These are phyloP conservation scores for Epichloe bromicola DNA, from an alignment of 2,329 filamentous ascomycete species.

Conservation along the genomic window DNA sequence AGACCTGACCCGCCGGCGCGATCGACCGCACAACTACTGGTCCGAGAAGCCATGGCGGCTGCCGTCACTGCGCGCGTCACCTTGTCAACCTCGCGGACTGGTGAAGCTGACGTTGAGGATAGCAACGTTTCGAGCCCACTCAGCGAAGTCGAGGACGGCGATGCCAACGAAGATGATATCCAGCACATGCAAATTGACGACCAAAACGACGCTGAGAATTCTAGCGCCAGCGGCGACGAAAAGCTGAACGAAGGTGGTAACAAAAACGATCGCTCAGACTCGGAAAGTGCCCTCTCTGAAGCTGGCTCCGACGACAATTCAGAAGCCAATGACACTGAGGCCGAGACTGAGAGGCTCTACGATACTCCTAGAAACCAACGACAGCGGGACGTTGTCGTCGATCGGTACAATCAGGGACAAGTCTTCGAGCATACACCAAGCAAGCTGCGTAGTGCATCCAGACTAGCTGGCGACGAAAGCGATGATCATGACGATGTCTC, in stretches of 20 bases:
- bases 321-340: slow-evolving; percentile 57
- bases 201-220: slow-evolving; percentile 18
- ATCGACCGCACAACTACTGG: slow-evolving; percentile 9
- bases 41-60: slow-evolving; percentile 33
- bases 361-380: slow-evolving; percentile 64
- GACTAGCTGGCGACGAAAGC: slow-evolving; percentile 17
- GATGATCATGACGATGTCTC: slow-evolving; percentile 27
- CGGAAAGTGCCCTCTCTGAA: slow-evolving; percentile 44
- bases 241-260: slow-evolving; percentile 9
- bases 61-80: slow-evolving; percentile 36
- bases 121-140: slow-evolving; percentile 79
- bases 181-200: slow-evolving; percentile 42
- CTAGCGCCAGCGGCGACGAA: slow-evolving; percentile 15
- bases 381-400: slow-evolving; percentile 47
- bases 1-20: slow-evolving; percentile 1
- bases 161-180: slow-evolving; percentile 54
- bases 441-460: slow-evolving; percentile 49
- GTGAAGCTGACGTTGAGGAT: slow-evolving; percentile 39
- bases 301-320: slow-evolving; percentile 28
- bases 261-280: slow-evolving; percentile 25
- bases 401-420: slow-evolving; percentile 39
- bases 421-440: slow-evolving; percentile 58
- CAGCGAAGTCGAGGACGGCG: slow-evolving; percentile 79
- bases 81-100: slow-evolving; percentile 28
- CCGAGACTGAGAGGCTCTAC: slow-evolving; percentile 87